A percentile compares a stretch with the other conserved stretches of the same genome.
phyloP scores from a whole-genome alignment of 2,329 filamentous ascomycete species.

The Stenocarpella maydis region DNA sequence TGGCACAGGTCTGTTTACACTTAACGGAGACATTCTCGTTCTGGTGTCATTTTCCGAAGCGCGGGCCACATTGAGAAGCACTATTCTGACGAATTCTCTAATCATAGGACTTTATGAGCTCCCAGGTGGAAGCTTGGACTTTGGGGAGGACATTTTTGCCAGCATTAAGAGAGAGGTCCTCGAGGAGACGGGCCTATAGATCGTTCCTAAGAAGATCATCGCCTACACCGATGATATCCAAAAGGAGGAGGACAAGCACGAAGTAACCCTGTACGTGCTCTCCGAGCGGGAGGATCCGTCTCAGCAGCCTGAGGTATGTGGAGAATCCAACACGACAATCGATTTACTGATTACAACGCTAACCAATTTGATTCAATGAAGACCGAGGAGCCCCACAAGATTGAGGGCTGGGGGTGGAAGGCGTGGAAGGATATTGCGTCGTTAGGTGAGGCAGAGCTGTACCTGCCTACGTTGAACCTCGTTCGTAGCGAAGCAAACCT shows the following conservation, averaged over 20 bases:
- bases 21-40: too few relatives aligned
- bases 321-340: conserved; percentile 14
- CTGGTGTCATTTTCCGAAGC: too few relatives aligned
- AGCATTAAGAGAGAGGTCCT: conserved; percentile 73
- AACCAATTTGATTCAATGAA: conserved; percentile 35
- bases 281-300: conserved; percentile 57
- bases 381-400: conserved; percentile 59
- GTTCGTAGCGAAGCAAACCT: conserved; percentile 35
- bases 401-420: conserved; percentile 58
- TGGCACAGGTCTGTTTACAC: conserved; percentile 48
- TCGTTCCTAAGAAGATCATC: conserved; percentile 61
- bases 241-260: conserved; percentile 67
- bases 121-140: conserved; percentile 79
- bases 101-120: conserved; percentile 60
- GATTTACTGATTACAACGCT: neutral
- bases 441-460: conserved; percentile 46
- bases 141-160: conserved; percentile 66
- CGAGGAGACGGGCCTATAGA: conserved; percentile 74
- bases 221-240: conserved; percentile 75
- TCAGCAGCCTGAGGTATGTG: conserved; percentile 62
- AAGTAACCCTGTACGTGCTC: conserved; percentile 75
- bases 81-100: neutral
- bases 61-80: neutral
- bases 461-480: conserved; percentile 51
- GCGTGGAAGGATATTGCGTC: conserved; percentile 53